Percentiles rank a stretch among this genome's conserved stretches.
Evolutionary conservation across 2,329 filamentous ascomycete genomes (phyloP).

Genomic region (Trichoderma brevicompactum): DNA sequence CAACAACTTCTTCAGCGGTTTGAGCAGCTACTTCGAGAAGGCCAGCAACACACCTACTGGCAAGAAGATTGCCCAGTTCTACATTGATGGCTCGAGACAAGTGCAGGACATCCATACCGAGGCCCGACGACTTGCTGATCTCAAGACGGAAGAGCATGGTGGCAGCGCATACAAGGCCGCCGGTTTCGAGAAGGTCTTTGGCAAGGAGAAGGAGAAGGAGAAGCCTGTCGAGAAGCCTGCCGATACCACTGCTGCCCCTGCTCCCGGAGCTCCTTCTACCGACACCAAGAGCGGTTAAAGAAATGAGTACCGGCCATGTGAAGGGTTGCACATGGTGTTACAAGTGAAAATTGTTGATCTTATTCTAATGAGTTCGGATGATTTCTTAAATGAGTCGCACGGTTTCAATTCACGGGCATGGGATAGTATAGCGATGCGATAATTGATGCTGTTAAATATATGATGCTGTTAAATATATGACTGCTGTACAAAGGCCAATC

Average conservation of each 20-base stretch:
- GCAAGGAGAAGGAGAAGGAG: conserved; percentile 49
- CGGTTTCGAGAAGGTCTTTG: conserved; percentile 62
- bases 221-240: conserved; percentile 32
- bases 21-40: conserved; percentile 94
- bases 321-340: neutral
- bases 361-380: conserved; percentile 1
- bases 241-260: conserved; percentile 23
- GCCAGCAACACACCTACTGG: conserved; percentile 85
- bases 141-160: conserved; percentile 73
- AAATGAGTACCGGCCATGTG: neutral
- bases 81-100: conserved; percentile 81
- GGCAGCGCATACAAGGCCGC: conserved; percentile 63
- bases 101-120: conserved; percentile 93
- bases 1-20: conserved; percentile 63
- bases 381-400: neutral
- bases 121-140: conserved; percentile 81
- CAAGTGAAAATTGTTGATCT: neutral
- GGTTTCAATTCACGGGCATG: conserved; percentile 31
- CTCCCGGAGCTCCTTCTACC: neutral
- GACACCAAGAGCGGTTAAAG: conserved; percentile 23
- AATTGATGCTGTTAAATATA: conserved; percentile 28
- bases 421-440: conserved; percentile 18
- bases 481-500: conserved; percentile 14
- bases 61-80: conserved; percentile 85
- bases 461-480: conserved; percentile 28